Percentiles rank a stretch among this genome's conserved stretches.
Conservation (phyloP, 805 yeast genomes). For the Ogataea nitratoaversa region DNA sequence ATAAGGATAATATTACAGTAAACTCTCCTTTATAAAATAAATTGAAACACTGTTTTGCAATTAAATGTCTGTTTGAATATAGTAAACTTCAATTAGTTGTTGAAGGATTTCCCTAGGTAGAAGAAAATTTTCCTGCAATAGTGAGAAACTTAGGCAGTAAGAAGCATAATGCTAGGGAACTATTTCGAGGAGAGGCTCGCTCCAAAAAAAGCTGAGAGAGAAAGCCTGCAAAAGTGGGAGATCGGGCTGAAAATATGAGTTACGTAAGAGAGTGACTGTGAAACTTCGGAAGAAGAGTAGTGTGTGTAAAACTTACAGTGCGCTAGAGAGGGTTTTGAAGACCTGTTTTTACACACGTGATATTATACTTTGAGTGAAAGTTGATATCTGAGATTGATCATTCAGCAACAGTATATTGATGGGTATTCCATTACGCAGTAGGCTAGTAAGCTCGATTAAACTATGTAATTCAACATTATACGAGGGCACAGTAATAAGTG, state of each 20-base stretch:
- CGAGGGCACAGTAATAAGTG: no score
- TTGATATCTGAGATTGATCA: no score
- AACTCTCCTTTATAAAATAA: background rate
- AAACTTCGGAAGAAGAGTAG: background rate
- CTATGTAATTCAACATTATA: no score
- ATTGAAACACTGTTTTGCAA: background rate
- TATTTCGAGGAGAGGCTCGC: background rate
- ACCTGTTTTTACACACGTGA: no score
- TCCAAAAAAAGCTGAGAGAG: background rate
- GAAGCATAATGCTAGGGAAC: background rate
- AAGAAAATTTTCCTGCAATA: constrained; percentile 1
- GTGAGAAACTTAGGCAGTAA: background rate
- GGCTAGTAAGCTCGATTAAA: no score
- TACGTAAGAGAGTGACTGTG: background rate
- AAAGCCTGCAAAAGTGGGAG: background rate
- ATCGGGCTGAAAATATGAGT: no score
- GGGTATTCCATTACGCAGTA: no score
- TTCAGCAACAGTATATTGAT: no score
- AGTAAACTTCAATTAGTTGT: background rate
- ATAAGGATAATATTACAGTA: background rate
- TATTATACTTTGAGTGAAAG: no score
- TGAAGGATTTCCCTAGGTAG: background rate
- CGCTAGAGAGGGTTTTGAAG: no score
- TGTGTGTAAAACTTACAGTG: no score
- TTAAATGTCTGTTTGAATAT: background rate